phyloP scores from a whole-genome alignment of 495 filamentous ascomycete genomes.

The Staphylotrichum tortipilum region DNA sequence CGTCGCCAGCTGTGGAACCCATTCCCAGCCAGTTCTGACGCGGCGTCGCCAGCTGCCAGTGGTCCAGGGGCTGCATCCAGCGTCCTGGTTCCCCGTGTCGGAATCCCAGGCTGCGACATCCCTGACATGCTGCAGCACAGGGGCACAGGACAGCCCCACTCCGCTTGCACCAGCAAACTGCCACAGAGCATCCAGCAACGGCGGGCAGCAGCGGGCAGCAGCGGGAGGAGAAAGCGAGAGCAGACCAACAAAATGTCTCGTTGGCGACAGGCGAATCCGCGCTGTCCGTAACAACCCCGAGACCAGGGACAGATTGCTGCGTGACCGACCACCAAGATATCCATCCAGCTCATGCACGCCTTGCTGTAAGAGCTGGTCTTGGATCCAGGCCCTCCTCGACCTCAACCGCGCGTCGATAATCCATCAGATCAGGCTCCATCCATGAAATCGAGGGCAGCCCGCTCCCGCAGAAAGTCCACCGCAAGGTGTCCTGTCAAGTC shows the following conservation, averaged over 20 bases:
- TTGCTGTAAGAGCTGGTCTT: no score
- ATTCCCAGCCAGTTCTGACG: slow-evolving; percentile 1
- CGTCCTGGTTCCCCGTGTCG: background rate
- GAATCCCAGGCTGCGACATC: background rate
- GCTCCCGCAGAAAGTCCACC: no score
- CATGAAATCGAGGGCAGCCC: no score
- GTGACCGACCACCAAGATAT: background rate
- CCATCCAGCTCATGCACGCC: no score
- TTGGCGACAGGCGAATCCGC: background rate
- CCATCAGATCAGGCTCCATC: no score
- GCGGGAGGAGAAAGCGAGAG: no score
- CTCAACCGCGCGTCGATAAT: no score
- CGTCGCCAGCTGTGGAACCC: slow-evolving; percentile 5
- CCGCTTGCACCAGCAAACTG: background rate
- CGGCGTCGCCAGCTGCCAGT: slow-evolving; percentile 13
- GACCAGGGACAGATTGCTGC: no score
- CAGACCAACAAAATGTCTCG: background rate
- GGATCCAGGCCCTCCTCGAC: no score
- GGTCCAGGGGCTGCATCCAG: background rate
- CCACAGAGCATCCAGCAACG: background rate
- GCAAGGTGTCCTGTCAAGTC: background rate
- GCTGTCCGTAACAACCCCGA: no score
- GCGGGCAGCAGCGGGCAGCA: no score
- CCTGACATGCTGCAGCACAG: background rate
- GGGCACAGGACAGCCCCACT: background rate